Conservation (phyloP, 2,329 filamentous ascomycete species). For the Penicillium brevicompactum region DNA sequence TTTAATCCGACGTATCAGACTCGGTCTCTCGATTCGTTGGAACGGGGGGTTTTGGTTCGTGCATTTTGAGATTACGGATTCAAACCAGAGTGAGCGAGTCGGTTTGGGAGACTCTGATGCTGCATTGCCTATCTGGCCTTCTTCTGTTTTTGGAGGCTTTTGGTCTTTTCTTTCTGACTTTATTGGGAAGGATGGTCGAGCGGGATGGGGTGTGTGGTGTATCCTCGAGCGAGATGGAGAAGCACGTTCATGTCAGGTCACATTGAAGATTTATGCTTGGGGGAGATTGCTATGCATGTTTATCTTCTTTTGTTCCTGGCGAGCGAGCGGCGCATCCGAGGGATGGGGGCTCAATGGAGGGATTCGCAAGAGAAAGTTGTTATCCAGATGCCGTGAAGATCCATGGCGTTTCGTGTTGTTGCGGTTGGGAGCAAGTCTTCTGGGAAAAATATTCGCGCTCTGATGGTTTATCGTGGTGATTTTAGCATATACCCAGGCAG, state of each 20-base stretch:
- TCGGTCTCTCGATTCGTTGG: slow-evolving; percentile 58
- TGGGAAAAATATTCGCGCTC: background rate
- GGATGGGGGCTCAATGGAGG: slow-evolving; percentile 65
- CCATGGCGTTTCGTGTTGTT: background rate
- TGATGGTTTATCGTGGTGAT: background rate
- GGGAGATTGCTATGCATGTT: slow-evolving; percentile 57
- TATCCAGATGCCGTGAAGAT: slow-evolving; percentile 49
- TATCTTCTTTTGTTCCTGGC: slow-evolving; percentile 76
- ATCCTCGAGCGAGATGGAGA: slow-evolving; percentile 27
- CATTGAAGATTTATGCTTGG: background rate
- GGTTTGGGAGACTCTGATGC: background rate
- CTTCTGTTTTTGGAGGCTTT: slow-evolving; percentile 39
- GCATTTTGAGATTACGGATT: slow-evolving; percentile 55
- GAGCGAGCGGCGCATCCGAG: slow-evolving; percentile 64
- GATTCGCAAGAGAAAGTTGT: slow-evolving; percentile 63
- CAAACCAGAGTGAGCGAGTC: slow-evolving; percentile 21
- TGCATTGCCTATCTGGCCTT: slow-evolving; percentile 39
- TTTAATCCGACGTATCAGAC: slow-evolving; percentile 56
- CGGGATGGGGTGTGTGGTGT: slow-evolving; percentile 51
- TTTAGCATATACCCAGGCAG: background rate
- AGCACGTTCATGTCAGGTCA: background rate
- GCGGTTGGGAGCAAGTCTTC: background rate
- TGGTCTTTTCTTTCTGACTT: slow-evolving; percentile 45
- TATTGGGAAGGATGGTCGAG: slow-evolving; percentile 40
- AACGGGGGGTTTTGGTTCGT: slow-evolving; percentile 82